Evolutionary conservation across 2,329 filamentous ascomycete genomes (phyloP), one percentile per base, ranked within the genome.

Genomic region (Arthrobotrys pseudoclavata): DNA sequence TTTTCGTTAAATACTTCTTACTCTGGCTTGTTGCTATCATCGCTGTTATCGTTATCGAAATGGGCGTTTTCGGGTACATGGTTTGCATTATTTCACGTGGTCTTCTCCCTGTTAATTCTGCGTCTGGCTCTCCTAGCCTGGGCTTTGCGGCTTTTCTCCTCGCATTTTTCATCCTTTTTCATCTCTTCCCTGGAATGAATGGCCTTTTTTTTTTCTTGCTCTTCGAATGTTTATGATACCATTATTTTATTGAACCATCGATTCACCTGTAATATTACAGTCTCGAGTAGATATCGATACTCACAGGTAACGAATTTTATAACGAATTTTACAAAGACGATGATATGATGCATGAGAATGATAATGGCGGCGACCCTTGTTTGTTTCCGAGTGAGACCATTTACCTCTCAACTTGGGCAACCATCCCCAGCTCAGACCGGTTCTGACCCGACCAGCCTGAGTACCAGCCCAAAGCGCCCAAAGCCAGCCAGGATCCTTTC

Each of bases 21-120:
- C 40, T 45, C 42, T 26, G 34, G 9, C 47, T 24, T 24, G 18
- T 50, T 50, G 7, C 18, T 45, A 55, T 37, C n/a, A 55, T 45
- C 29, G 6, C 4, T 34, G 29, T 50, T 60, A n/a, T 34, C 20
- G 40, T 69, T 66, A 66, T 60, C 13, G n/a, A 48, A 20, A 40
- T 55, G 47, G 69, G 69, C 69, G 69, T 74, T 74, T 52, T 22
- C 40, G n/a, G 69, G 62, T 62, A 53, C 52, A 74, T 74, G 69
- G 69, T 20, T 45, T 67, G 69, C 62, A 61, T 48, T 67, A 37
- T 31, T 22, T 61, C 47, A 31, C 9, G 37, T 60, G 22, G 57
- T 62, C 20, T 18, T 40, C 9, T 37, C 26, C 3, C 24, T 37
- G 15, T 72, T 29, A 7, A 64, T 64, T 64, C 55, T 60, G 34